Evolutionary conservation across 2,329 filamentous ascomycete species (phyloP).

Genomic region (Lizonia empirigonia): DNA sequence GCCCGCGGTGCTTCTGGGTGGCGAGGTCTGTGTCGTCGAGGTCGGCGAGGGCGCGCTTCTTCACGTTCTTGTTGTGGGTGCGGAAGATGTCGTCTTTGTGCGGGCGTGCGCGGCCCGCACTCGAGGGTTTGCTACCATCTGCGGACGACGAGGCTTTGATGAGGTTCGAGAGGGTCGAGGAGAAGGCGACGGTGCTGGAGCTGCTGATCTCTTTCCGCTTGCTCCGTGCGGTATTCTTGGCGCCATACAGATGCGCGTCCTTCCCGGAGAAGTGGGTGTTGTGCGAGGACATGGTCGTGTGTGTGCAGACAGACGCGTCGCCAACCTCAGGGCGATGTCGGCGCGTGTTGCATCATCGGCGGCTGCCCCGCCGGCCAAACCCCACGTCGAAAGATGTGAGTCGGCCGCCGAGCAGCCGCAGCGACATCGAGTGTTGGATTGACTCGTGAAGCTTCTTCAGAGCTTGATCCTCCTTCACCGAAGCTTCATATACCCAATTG

Average conservation of each 20-base stretch:
- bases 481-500: slow-evolving; percentile 16
- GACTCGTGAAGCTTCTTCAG: not conserved
- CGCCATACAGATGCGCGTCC: slow-evolving; percentile 77
- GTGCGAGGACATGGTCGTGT: slow-evolving; percentile 6
- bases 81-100: slow-evolving; percentile 73
- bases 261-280: slow-evolving; percentile 41
- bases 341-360: slow-evolving; percentile 26
- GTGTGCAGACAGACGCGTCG: slow-evolving; percentile 4
- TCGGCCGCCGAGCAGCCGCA: slow-evolving; percentile 12
- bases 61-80: slow-evolving; percentile 65
- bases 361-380: slow-evolving; percentile 8
- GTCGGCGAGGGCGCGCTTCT: slow-evolving; percentile 67
- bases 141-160: slow-evolving; percentile 59
- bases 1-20: slow-evolving; percentile 66
- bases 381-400: slow-evolving; percentile 14
- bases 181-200: slow-evolving; percentile 79
- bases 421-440: not conserved
- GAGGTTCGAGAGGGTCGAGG: slow-evolving; percentile 83
- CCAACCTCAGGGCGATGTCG: slow-evolving; percentile 30
- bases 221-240: slow-evolving; percentile 63
- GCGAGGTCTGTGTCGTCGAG: slow-evolving; percentile 59
- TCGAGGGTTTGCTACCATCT: slow-evolving; percentile 49
- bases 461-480: slow-evolving; percentile 2
- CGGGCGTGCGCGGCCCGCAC: slow-evolving; percentile 59
- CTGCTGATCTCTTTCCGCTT: slow-evolving; percentile 69